Percentiles rank a stretch among this genome's conserved stretches.
Evolutionary conservation across 768 basidiomycete species (phyloP).

Genomic region (Omphalotus guepiniiformis): DNA sequence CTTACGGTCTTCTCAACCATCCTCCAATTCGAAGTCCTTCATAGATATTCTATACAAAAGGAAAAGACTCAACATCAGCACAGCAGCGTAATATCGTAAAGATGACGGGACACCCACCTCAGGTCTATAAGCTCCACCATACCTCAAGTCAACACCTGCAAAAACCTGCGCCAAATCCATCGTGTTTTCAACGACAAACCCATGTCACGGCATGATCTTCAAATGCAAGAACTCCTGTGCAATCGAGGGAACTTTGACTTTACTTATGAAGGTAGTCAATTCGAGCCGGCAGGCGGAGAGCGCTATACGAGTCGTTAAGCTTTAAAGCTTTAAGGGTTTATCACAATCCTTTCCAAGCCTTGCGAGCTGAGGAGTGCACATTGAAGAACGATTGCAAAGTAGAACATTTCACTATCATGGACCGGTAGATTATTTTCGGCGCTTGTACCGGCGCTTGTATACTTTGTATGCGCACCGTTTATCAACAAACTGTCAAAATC

Average conservation of each 20-base stretch:
- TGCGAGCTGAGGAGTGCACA: too few species aligned
- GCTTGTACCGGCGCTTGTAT: too few species aligned
- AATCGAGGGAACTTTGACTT: slow-evolving; percentile 81
- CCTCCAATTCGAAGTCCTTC: slow-evolving; percentile 97
- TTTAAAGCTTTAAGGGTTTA: too few species aligned
- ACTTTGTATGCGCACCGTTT: too few species aligned
- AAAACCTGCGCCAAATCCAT: slow-evolving; percentile 97
- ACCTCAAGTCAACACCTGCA: slow-evolving; percentile 87
- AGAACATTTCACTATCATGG: too few species aligned
- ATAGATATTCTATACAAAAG: slow-evolving; percentile 69
- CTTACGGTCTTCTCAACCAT: slow-evolving; percentile 97
- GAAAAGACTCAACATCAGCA: slow-evolving; percentile 2
- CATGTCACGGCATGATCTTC: slow-evolving; percentile 97
- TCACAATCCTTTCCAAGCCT: too few species aligned
- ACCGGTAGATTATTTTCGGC: too few species aligned
- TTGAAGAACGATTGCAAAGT: too few species aligned
- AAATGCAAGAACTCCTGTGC: slow-evolving; percentile 88
- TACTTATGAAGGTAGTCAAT: slow-evolving; percentile 83
- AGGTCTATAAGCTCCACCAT: slow-evolving; percentile 91
- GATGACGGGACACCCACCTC: slow-evolving; percentile 55
- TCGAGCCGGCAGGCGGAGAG: too few species aligned
- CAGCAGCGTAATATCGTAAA: not conserved
- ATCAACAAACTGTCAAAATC: too few species aligned
- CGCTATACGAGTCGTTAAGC: too few species aligned
- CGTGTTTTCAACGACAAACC: slow-evolving; percentile 93